Percentiles rank a stretch among this genome's conserved stretches.
phyloP scores from a whole-genome alignment of 2,329 filamentous ascomycete genomes.

The Colletotrichum sp. region DNA sequence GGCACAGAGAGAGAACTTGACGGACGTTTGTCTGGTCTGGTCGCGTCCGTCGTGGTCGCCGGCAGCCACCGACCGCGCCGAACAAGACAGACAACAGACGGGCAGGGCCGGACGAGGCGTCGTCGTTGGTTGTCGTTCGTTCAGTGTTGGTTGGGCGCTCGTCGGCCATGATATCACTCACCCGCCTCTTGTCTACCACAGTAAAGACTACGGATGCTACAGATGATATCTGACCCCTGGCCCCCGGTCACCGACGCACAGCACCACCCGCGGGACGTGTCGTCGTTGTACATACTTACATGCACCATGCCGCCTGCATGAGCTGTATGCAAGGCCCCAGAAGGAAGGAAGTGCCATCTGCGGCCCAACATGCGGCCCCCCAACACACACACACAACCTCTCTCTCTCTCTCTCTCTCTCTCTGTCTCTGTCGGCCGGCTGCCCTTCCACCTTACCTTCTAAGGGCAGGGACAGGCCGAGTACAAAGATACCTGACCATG shows the following conservation, averaged over 20 bases:
- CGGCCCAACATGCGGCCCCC: constrained; percentile 19
- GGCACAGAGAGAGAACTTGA: not conserved
- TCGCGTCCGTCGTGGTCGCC: not conserved
- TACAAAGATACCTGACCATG: constrained; percentile 8
- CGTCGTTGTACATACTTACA: not conserved
- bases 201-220: not conserved
- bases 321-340: constrained; percentile 20
- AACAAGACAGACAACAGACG: not conserved
- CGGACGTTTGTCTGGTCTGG: not conserved
- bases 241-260: constrained; percentile 7
- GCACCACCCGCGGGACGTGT: constrained; percentile 19
- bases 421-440: not conserved
- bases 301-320: constrained; percentile 17
- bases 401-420: too few relatives aligned
- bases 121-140: not conserved
- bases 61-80: not conserved
- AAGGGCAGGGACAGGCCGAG: not conserved
- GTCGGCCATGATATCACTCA: constrained; percentile 8
- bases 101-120: not conserved
- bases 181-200: not conserved
- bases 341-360: constrained; percentile 16
- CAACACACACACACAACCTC: not conserved
- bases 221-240: constrained; percentile 11
- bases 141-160: not conserved
- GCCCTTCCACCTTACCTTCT: not conserved